Conservation (phyloP, 73 alveolate species). For the Symbiodinium pilosum region DNA sequence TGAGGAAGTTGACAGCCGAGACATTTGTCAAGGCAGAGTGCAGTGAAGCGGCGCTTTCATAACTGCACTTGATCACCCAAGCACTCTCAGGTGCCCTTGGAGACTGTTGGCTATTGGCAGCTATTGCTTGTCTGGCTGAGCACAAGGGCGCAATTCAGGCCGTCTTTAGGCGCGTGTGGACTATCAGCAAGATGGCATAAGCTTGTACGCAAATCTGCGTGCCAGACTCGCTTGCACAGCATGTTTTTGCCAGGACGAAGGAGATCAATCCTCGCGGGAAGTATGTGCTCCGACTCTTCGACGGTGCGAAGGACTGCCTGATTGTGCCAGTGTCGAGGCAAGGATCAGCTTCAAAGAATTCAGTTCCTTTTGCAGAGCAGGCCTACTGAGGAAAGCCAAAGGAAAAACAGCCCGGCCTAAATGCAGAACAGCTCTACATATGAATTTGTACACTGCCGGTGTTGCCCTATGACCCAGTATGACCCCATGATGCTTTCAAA, state of each 20-base stretch:
- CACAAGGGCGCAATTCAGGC: constrained; percentile 88
- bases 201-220: not conserved
- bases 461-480: no score
- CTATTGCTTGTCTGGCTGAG: constrained; percentile 97
- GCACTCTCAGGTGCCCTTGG: constrained; percentile 95
- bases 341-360: no score
- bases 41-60: no score
- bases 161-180: constrained; percentile 38
- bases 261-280: constrained; percentile 89
- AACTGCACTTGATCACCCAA: not conserved
- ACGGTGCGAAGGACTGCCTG: constrained; percentile 86
- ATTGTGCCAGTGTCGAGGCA: no score
- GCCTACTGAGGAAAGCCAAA: no score
- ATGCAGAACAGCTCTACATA: no score
- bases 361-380: no score
- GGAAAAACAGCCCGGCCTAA: no score
- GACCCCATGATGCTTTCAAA: no score
- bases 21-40: constrained; percentile 84
- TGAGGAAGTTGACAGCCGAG: constrained; percentile 76
- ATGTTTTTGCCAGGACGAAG: constrained; percentile 31
- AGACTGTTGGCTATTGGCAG: constrained; percentile 97
- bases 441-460: not conserved
- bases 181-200: no score
- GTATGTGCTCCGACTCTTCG: constrained; percentile 67
- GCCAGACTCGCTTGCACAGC: no score